Percentiles rank a stretch among this genome's conserved stretches.
phyloP scores from a whole-genome alignment of 176 grass and related monocot genomes.

The Cenchrus americanus region DNA sequence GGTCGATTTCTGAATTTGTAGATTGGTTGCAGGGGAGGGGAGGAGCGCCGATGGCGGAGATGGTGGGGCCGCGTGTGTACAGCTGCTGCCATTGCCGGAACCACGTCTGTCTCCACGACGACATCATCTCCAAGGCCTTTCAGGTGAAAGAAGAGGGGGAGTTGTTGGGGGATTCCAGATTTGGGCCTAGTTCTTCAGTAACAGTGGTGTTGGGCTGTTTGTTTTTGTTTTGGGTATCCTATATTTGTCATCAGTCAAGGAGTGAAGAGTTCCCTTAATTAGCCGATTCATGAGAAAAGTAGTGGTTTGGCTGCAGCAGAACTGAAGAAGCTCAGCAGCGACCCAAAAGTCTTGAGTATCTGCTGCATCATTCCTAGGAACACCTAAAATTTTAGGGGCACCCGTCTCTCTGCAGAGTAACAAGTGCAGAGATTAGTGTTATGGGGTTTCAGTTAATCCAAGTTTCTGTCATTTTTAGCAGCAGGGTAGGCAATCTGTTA shows the following conservation, averaged over 20 bases:
- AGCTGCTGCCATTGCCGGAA: slow-evolving; percentile 75
- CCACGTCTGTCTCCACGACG: slow-evolving; percentile 82
- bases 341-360: neutral
- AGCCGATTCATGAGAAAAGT: neutral
- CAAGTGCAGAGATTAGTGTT: neutral
- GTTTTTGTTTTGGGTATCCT: neutral
- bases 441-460: neutral
- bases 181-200: neutral
- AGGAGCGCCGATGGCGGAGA: slow-evolving; percentile 43
- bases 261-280: neutral
- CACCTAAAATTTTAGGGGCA: neutral
- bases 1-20: slow-evolving; percentile 35
- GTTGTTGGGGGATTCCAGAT: neutral
- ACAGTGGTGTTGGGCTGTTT: neutral
- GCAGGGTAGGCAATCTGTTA: neutral
- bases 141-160: slow-evolving; percentile 45
- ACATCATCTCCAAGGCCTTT: slow-evolving; percentile 80
- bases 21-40: slow-evolving; percentile 22
- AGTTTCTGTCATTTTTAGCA: neutral
- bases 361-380: neutral
- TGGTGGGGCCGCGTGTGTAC: slow-evolving; percentile 68
- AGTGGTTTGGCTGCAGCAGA: neutral
- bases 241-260: neutral
- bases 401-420: neutral
- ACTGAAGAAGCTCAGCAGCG: neutral